These are phyloP conservation scores for Keithomyces neogunnii DNA, from an alignment of 2,329 filamentous ascomycete genomes.

Conservation along the genomic window DNA sequence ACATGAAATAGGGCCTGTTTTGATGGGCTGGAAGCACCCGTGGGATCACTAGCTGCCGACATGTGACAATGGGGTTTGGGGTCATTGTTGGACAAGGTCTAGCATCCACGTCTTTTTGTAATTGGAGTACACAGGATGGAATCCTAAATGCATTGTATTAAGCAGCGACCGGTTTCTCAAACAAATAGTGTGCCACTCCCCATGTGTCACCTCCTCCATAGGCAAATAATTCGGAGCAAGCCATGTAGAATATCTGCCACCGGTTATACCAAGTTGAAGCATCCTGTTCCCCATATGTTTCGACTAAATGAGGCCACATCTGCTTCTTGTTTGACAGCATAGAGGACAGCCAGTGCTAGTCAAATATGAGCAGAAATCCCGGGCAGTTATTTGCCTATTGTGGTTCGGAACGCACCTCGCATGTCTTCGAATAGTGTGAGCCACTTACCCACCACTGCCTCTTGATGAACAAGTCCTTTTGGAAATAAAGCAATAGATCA, in stretches of 20 bases:
- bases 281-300: conserved; percentile 56
- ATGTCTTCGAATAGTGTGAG: conserved; percentile 59
- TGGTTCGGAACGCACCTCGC: conserved; percentile 41
- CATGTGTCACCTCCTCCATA: conserved; percentile 58
- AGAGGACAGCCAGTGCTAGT: conserved; percentile 51
- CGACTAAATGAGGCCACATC: conserved; percentile 55
- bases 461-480: conserved; percentile 49
- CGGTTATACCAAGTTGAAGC: conserved; percentile 56
- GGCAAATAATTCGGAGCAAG: conserved; percentile 61
- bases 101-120: background rate
- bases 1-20: conserved; percentile 48
- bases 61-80: conserved; percentile 6
- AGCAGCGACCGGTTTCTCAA: conserved; percentile 43
- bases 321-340: conserved; percentile 50
- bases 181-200: conserved; percentile 60
- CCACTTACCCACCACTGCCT: conserved; percentile 66
- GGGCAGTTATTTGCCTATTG: background rate
- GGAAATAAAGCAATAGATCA: conserved; percentile 59
- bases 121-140: background rate
- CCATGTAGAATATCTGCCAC: conserved; percentile 67
- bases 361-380: background rate
- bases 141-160: background rate
- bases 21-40: conserved; percentile 91
- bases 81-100: background rate
- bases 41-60: conserved; percentile 70